These are phyloP conservation scores for Lathyrus oleraceus DNA, from an alignment of 306 rosid genomes.

Conservation along the genomic window DNA sequence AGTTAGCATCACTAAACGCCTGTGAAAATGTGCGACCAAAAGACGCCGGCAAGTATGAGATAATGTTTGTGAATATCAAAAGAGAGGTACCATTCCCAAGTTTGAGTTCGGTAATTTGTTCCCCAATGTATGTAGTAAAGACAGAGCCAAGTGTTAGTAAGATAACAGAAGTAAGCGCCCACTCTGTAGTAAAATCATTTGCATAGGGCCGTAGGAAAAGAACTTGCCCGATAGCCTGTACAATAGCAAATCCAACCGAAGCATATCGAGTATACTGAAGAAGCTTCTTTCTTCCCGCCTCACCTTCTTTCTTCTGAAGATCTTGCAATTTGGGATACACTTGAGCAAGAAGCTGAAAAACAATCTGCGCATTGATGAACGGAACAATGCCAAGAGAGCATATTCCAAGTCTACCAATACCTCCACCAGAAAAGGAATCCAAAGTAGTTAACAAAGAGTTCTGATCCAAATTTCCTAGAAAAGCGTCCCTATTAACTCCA, in stretches of 20 bases:
- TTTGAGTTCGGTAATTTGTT: conserved; percentile 84
- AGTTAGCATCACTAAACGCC: conserved; percentile 85
- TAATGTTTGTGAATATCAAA: conserved; percentile 92
- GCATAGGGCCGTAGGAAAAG: conserved; percentile 91
- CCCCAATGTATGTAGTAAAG: conserved; percentile 85
- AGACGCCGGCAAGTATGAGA: conserved; percentile 97
- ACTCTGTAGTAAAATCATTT: conserved; percentile 73
- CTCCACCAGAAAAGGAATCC: conserved; percentile 97
- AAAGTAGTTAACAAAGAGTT: conserved; percentile 84
- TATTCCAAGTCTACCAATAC: conserved; percentile 91
- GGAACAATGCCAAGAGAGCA: conserved; percentile 97
- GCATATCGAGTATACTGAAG: conserved; percentile 91
- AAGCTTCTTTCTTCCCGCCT: conserved; percentile 92
- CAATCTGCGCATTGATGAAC: conserved; percentile 91
- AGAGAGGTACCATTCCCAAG: conserved; percentile 98
- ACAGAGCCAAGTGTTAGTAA: conserved; percentile 86
- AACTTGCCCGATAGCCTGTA: conserved; percentile 99
- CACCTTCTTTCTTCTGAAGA: conserved; percentile 95
- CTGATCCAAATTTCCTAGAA: conserved; percentile 89
- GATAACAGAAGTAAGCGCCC: conserved; percentile 81
- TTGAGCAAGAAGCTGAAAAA: conserved; percentile 97
- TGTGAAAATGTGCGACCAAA: conserved; percentile 79
- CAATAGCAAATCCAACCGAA: conserved; percentile 91
- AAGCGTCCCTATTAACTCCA: conserved; percentile 94
- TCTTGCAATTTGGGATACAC: conserved; percentile 92